phyloP scores from a whole-genome alignment of 2,329 filamentous ascomycete genomes.

The Talaromyces islandicus region DNA sequence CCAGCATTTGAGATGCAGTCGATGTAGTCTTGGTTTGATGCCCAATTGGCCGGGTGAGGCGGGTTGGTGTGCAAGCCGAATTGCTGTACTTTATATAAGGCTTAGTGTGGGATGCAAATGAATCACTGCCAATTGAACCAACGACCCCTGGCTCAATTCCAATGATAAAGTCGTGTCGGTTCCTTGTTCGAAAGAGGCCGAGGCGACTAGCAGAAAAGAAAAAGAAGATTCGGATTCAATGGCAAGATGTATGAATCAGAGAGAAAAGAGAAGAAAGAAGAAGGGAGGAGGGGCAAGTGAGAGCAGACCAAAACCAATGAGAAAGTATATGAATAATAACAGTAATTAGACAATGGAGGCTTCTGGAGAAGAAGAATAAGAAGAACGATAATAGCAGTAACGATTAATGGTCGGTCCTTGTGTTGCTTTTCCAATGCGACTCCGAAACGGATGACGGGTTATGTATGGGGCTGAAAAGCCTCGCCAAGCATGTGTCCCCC shows the following conservation, averaged over 20 bases:
- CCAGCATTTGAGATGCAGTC: neutral
- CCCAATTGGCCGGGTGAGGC: neutral
- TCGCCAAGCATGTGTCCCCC: neutral
- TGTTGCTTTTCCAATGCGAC: neutral
- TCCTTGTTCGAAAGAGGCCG: neutral
- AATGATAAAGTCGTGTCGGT: neutral
- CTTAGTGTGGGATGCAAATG: neutral
- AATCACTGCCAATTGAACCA: neutral
- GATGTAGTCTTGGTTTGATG: neutral
- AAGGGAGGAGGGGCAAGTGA: neutral
- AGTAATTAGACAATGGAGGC: neutral
- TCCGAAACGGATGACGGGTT: neutral
- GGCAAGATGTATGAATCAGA: neutral
- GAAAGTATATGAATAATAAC: neutral
- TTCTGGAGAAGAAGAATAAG: neutral
- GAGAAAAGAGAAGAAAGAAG: too few relatives aligned
- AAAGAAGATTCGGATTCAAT: neutral
- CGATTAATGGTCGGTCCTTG: neutral
- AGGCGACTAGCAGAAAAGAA: neutral
- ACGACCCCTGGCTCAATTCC: neutral
- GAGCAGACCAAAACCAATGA: neutral
- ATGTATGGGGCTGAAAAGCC: neutral
- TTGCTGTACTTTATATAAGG: neutral
- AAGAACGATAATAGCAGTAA: neutral
- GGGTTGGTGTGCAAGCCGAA: neutral